Percentiles rank a stretch among this genome's conserved stretches.
phyloP scores from a whole-genome alignment of 495 filamentous ascomycete genomes.

The Neurospora cerealis region DNA sequence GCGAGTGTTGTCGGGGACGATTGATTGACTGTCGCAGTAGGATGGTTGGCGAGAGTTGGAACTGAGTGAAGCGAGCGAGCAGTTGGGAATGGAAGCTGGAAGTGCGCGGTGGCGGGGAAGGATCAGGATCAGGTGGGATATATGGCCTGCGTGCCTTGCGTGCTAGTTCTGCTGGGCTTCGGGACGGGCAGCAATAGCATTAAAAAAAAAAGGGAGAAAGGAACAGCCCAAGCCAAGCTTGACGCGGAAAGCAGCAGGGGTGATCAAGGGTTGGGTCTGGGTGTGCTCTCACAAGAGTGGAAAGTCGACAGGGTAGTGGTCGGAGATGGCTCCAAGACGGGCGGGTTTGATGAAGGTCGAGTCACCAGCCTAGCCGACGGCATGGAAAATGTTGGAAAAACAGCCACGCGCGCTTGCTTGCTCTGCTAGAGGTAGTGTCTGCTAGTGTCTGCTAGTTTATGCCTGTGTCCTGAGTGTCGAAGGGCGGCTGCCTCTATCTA shows the following conservation, averaged over 20 bases:
- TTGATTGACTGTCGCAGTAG: conserved; percentile 1
- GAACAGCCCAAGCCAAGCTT: background rate
- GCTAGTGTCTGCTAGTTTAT: background rate
- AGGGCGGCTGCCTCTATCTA: background rate
- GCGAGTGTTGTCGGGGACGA: conserved; percentile 4
- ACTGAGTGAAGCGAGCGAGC: background rate
- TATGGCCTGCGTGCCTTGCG: conserved; percentile 12
- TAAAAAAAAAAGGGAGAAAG: background rate
- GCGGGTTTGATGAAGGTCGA: background rate
- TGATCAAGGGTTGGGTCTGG: background rate
- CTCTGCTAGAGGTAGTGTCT: background rate
- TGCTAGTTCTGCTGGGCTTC: background rate
- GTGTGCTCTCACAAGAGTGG: conserved; percentile 4
- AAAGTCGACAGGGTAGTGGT: conserved; percentile 10
- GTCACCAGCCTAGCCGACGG: conserved; percentile 2
- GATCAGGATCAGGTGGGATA: conserved; percentile 10
- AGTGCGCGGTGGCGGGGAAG: conserved; percentile 12
- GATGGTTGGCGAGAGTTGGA: conserved; percentile 6
- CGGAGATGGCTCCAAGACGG: conserved; percentile 1
- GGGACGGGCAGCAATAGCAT: background rate
- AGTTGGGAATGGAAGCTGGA: background rate
- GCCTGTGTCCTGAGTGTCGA: background rate
- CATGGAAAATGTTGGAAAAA: conserved; percentile 22
- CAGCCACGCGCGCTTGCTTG: background rate
- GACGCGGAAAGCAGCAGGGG: background rate